phyloP scores from a whole-genome alignment of 495 filamentous ascomycete species.

The Neurospora hispaniola region DNA sequence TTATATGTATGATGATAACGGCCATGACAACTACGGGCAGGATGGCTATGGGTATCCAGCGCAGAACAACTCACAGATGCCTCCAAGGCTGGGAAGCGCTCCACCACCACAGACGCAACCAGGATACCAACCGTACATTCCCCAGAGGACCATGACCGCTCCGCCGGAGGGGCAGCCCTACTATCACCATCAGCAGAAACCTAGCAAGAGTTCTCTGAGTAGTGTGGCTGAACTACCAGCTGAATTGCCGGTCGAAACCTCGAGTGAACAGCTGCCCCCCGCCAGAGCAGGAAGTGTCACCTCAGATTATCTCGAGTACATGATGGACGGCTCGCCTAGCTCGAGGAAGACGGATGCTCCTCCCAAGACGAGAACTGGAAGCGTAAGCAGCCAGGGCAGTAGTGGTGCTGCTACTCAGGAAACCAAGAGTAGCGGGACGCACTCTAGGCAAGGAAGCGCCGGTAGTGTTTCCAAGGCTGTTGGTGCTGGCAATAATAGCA shows the following conservation, averaged over 20 bases:
- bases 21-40: constrained; percentile 26
- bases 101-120: constrained; percentile 26
- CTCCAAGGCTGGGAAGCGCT: constrained; percentile 25
- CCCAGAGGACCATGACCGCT: constrained; percentile 41
- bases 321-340: not conserved
- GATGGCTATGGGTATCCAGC: constrained; percentile 19
- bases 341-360: not conserved
- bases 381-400: not conserved
- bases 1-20: constrained; percentile 23
- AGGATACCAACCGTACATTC: constrained; percentile 21
- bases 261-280: not conserved
- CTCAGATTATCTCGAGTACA: not conserved
- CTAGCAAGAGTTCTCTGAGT: constrained; percentile 22
- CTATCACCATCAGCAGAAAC: constrained; percentile 15
- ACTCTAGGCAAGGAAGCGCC: not conserved
- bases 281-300: not conserved
- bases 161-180: constrained; percentile 23
- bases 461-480: not conserved
- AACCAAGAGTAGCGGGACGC: not conserved
- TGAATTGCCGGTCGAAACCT: not conserved
- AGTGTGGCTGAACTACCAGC: constrained; percentile 7
- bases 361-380: not conserved
- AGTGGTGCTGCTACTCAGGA: not conserved
- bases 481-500: not conserved
- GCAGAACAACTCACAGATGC: constrained; percentile 26